These are phyloP conservation scores for Beauveria australis DNA, from an alignment of 2,329 filamentous ascomycete genomes.

Conservation along the genomic window DNA sequence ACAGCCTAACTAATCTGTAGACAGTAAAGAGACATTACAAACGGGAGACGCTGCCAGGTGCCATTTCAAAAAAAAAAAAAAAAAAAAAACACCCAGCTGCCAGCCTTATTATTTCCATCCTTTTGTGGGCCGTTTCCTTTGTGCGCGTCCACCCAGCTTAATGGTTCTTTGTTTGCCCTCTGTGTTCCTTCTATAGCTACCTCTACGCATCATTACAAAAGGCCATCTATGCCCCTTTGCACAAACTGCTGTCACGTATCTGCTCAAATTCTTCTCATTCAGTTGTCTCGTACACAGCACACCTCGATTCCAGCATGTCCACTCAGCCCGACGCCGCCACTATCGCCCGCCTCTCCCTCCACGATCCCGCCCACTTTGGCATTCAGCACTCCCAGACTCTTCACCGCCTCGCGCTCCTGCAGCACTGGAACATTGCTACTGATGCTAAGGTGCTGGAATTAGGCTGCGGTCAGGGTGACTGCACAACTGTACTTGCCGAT, in stretches of 20 bases:
- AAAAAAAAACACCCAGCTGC: not conserved
- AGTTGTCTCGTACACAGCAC: not conserved
- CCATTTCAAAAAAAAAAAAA: not conserved
- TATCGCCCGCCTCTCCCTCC: constrained; percentile 13
- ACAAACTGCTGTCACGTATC: not conserved
- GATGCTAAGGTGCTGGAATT: constrained; percentile 40
- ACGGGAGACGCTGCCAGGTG: not conserved
- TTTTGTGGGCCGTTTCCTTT: too few relatives aligned
- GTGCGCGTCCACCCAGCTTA: not conserved
- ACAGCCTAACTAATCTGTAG: not conserved
- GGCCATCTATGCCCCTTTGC: not conserved
- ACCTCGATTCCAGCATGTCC: not conserved
- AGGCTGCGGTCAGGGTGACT: constrained; percentile 49
- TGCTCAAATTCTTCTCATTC: not conserved
- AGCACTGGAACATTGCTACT: constrained; percentile 23
- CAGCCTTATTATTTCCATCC: too few relatives aligned
- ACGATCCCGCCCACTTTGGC: not conserved
- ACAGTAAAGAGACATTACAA: not conserved
- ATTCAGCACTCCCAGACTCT: constrained; percentile 13
- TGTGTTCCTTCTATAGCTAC: not conserved
- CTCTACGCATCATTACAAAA: not conserved
- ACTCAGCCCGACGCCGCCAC: constrained; percentile 19
- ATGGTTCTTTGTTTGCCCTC: not conserved
- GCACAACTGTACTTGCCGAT: constrained; percentile 40
- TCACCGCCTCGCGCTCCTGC: constrained; percentile 24